These are phyloP conservation scores for Lepidium campestre DNA, from an alignment of 441 rosid species.

Conservation along the genomic window DNA sequence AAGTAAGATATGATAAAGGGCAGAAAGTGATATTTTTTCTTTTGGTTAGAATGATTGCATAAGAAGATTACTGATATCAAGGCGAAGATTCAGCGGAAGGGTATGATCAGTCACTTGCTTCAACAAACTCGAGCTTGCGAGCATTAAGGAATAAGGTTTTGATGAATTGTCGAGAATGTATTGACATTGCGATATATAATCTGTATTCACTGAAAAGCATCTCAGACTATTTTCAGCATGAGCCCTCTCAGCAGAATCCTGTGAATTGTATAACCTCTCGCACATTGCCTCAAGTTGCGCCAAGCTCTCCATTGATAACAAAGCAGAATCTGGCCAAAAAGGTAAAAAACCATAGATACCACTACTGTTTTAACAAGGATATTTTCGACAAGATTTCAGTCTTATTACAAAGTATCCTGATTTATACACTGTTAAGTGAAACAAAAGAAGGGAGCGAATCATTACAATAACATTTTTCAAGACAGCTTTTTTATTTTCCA, in stretches of 20 bases:
- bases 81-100: conserved; percentile 82
- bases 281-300: conserved; percentile 96
- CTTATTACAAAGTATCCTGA: conserved; percentile 10
- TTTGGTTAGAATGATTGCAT: neutral
- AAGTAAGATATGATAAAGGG: neutral
- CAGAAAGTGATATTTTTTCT: conserved; percentile 5
- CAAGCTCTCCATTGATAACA: conserved; percentile 72
- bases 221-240: conserved; percentile 92
- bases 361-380: conserved; percentile 19
- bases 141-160: conserved; percentile 97
- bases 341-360: conserved; percentile 29
- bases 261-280: conserved; percentile 93
- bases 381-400: neutral
- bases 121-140: conserved; percentile 94
- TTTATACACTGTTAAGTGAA: conserved; percentile 3
- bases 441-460: conserved; percentile 10
- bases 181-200: conserved; percentile 95
- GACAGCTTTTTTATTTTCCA: conserved; percentile 3
- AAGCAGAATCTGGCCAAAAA: conserved; percentile 27
- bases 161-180: conserved; percentile 95
- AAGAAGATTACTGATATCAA: conserved; percentile 70
- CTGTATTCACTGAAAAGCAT: conserved; percentile 83
- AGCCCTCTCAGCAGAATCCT: conserved; percentile 85
- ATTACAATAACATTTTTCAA: conserved; percentile 11
- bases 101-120: conserved; percentile 98